Conservation (phyloP, 1,284 basidiomycete genomes). For the Xanthoconium separans region DNA sequence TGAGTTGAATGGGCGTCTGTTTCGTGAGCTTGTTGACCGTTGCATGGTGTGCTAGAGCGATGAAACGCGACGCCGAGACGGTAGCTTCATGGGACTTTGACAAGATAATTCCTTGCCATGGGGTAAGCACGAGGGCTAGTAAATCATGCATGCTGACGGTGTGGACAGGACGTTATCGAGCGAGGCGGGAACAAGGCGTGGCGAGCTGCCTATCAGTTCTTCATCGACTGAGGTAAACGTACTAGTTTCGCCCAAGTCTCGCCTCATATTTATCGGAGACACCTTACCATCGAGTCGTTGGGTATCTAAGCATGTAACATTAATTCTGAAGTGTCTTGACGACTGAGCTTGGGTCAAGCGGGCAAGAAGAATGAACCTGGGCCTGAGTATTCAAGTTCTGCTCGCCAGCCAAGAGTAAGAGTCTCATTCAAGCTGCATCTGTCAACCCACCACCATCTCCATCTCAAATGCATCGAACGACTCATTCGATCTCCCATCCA, state of each 20-base stretch:
- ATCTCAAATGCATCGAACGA: too few species aligned
- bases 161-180: constrained; percentile 75
- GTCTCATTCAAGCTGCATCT: too few species aligned
- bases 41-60: constrained; percentile 47
- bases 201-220: constrained; percentile 44
- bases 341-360: too few species aligned
- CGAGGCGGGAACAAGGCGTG: constrained; percentile 70
- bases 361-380: too few species aligned
- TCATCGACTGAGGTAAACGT: constrained; percentile 18
- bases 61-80: constrained; percentile 68
- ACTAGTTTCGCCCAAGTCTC: background rate
- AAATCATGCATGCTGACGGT: constrained; percentile 4
- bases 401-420: too few species aligned
- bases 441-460: too few species aligned
- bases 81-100: constrained; percentile 86
- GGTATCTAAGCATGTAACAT: constrained; percentile 1
- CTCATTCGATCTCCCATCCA: too few species aligned
- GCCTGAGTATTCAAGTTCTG: too few species aligned
- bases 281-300: too few species aligned
- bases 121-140: constrained; percentile 45
- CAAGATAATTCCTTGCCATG: constrained; percentile 91
- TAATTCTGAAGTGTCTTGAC: background rate
- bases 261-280: background rate
- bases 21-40: background rate
- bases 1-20: constrained; percentile 11